Evolutionary conservation across 148 eudicot genomes (phyloP).

Genomic region (Persicaria maculosa): DNA sequence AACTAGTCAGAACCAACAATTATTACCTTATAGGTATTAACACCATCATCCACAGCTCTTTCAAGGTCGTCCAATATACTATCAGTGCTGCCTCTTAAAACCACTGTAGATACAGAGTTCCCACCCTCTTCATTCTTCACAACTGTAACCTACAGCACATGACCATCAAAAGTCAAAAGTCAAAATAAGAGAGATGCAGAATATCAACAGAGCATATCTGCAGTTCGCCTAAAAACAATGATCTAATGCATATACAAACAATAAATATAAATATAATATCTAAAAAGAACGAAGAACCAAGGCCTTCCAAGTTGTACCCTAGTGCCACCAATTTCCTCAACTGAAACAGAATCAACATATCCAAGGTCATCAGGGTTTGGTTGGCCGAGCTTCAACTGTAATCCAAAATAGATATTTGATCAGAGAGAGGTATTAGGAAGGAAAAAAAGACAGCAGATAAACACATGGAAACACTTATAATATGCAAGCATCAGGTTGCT

Average conservation of each 20-base stretch:
- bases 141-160: constrained; percentile 49
- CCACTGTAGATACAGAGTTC: constrained; percentile 77
- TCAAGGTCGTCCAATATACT: constrained; percentile 98
- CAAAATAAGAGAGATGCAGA: background rate
- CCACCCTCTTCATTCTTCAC: constrained; percentile 96
- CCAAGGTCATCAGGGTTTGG: constrained; percentile 88
- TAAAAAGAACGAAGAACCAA: background rate
- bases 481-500: constrained; percentile 15
- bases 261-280: background rate
- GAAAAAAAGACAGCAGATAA: background rate
- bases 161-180: background rate
- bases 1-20: background rate
- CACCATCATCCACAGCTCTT: constrained; percentile 98
- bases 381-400: constrained; percentile 85
- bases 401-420: constrained; percentile 11
- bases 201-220: background rate
- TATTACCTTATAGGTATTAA: constrained; percentile 75
- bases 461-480: background rate
- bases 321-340: constrained; percentile 87
- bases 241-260: background rate
- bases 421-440: background rate
- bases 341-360: constrained; percentile 73
- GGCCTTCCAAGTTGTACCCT: constrained; percentile 35
- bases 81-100: constrained; percentile 89
- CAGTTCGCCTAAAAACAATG: background rate